These are phyloP conservation scores for Apiospora aurea DNA, from an alignment of 2,329 filamentous ascomycete genomes.

Conservation along the genomic window DNA sequence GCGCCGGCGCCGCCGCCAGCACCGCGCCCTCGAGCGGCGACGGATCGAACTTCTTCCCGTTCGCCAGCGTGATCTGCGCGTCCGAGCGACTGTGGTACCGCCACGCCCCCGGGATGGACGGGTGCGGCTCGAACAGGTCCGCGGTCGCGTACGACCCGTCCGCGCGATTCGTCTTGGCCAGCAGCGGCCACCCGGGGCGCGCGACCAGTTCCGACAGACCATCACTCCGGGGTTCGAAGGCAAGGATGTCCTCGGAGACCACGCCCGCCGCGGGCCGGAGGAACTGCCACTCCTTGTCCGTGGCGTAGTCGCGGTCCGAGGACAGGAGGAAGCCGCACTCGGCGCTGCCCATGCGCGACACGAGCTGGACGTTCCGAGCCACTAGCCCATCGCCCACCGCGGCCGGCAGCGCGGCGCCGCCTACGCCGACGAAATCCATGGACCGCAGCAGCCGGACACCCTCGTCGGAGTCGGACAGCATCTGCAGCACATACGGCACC, in stretches of 20 bases:
- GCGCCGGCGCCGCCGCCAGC: conserved; percentile 48
- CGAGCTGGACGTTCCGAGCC: conserved; percentile 56
- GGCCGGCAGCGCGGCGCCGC: conserved; percentile 64
- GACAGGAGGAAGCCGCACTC: conserved; percentile 72
- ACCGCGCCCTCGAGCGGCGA: conserved; percentile 65
- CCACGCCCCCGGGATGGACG: conserved; percentile 61
- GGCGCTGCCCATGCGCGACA: conserved; percentile 70
- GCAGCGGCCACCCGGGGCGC: conserved; percentile 62
- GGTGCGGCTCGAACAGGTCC: conserved; percentile 67
- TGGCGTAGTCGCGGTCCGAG: conserved; percentile 61
- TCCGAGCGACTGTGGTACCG: conserved; percentile 68
- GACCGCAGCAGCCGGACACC: conserved; percentile 51
- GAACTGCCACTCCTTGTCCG: conserved; percentile 68
- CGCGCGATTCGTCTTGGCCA: conserved; percentile 62
- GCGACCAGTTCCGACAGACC: conserved; percentile 63
- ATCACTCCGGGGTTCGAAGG: conserved; percentile 54
- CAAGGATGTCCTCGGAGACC: conserved; percentile 39
- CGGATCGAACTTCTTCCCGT: conserved; percentile 75
- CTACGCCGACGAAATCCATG: conserved; percentile 70
- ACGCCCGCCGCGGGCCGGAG: conserved; percentile 49
- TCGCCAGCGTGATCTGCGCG: conserved; percentile 66
- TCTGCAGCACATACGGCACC: conserved; percentile 65
- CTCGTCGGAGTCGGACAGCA: conserved; percentile 52
- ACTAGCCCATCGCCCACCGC: conserved; percentile 62
- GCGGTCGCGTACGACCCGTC: conserved; percentile 69